Evolutionary conservation across 257 asterid genomes (phyloP), one percentile per base, ranked within the genome.

Genomic region (Ehretia macrophylla): DNA sequence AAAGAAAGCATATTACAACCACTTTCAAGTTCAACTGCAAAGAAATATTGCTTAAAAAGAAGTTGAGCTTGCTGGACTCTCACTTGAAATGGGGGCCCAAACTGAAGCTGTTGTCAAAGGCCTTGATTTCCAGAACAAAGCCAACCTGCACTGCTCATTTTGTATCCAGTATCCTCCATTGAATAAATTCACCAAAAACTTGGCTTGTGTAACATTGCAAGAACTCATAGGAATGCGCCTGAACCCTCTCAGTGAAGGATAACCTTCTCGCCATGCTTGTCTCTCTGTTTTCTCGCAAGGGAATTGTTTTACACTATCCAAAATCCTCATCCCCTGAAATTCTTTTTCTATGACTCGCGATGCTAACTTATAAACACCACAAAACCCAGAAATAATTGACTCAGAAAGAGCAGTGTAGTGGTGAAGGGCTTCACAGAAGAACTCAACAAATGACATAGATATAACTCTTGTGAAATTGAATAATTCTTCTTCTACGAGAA

Each of bases 51-150:
- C n/a, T n/a, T n/a, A n/a, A n/a, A n/a, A n/a, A n/a, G n/a, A n/a
- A n/a, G n/a, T 13, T 39, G 53, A 32, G 52, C 23, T 44, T 63
- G 65, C 10, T 11, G 35, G 35, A 27, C 35, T 27, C 6, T 27
- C 4, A 27, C n/a, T 18, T 32, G 63, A 58, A 35, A 17, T 60
- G 20, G 83, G 79, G 51, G 58, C 77, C 83, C 79, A 77, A 58
- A 77, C 56, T 20, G 79, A 69, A 59, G 79, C 79, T 8, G 67
- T 62, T 50, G 59, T 59, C 67, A 77, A 62, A 27, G 69, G 72
- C 64, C 77, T 73, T 39, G 82, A 73, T 66, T 73, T 77, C 82
- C 82, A 77, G 47, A 68, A 62, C 69, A 77, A 60, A 3, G 60
- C 18, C 65, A 77, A 59, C 38, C 69, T 58, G 47, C 64, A 55